Conservation (phyloP, 257 asterid species). For the Solanum appendiculatum region DNA sequence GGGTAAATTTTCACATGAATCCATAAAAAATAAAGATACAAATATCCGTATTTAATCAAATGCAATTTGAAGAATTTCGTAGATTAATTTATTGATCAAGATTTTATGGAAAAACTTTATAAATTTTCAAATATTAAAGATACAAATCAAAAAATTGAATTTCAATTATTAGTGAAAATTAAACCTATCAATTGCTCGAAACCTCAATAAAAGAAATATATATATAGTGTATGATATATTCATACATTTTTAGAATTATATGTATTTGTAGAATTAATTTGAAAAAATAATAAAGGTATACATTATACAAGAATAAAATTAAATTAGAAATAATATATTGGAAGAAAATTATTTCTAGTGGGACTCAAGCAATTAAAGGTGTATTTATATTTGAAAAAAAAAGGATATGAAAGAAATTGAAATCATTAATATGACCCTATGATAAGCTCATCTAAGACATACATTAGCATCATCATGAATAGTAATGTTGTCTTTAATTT, state of each 20-base stretch:
- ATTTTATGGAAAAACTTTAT: no score
- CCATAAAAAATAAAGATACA: no score
- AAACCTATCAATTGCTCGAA: not conserved
- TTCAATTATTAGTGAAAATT: no score
- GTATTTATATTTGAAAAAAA: not conserved
- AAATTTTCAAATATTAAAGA: no score
- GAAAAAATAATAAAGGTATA: not conserved
- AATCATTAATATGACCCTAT: not conserved
- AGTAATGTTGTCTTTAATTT: not conserved
- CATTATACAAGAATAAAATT: not conserved
- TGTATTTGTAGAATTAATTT: not conserved
- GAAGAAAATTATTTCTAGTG: not conserved
- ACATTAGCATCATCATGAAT: not conserved
- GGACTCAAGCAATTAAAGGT: not conserved
- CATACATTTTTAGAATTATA: not conserved
- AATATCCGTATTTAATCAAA: no score
- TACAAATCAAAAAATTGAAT: no score
- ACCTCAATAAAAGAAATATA: not conserved
- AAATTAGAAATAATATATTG: not conserved
- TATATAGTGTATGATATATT: not conserved
- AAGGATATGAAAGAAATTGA: not conserved
- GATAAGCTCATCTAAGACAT: not conserved
- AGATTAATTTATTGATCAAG: no score
- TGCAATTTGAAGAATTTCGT: no score
- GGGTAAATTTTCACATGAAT: no score